A percentile compares a stretch with the other conserved stretches of the same genome.
Conservation (phyloP, 2,329 filamentous ascomycete species). For the Lasiodiplodia theobromae region DNA sequence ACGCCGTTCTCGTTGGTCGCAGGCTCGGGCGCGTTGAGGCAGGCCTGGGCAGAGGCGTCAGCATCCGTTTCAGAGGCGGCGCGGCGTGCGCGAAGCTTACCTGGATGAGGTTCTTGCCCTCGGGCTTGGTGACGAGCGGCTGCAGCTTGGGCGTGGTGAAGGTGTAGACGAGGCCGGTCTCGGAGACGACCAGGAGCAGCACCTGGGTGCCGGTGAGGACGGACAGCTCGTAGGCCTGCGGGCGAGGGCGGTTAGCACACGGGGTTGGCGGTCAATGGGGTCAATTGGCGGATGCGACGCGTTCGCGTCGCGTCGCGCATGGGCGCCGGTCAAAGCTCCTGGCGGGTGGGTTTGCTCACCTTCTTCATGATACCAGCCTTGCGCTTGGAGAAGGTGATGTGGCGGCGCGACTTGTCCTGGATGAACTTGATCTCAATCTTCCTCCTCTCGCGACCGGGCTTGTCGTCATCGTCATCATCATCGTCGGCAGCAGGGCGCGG, state of each 20-base stretch:
- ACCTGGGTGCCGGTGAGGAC: constrained; percentile 98
- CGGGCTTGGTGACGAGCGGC: constrained; percentile 95
- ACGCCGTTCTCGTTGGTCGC: constrained; percentile 70
- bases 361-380: constrained; percentile 99
- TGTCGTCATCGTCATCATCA: constrained; percentile 97
- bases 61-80: not conserved
- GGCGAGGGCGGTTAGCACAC: constrained; percentile 37
- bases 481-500: constrained; percentile 83
- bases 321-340: constrained; percentile 32
- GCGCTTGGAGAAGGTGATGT: constrained; percentile 99
- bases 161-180: constrained; percentile 96
- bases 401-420: constrained; percentile 97
- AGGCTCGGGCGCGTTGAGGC: constrained; percentile 94
- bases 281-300: constrained; percentile 40
- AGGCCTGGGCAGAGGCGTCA: constrained; percentile 69
- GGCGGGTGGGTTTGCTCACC: constrained; percentile 63
- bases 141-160: constrained; percentile 99
- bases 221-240: constrained; percentile 94
- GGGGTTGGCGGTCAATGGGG: constrained; percentile 9
- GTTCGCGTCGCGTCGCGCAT: constrained; percentile 37
- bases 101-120: constrained; percentile 99
- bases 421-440: constrained; percentile 99
- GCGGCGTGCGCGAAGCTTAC: constrained; percentile 60
- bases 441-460: constrained; percentile 94
- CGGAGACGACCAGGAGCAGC: constrained; percentile 91